A percentile compares a stretch with the other conserved stretches of the same genome.
Conservation (phyloP, 164 flowering plant genomes). For the Stephania japonica region DNA sequence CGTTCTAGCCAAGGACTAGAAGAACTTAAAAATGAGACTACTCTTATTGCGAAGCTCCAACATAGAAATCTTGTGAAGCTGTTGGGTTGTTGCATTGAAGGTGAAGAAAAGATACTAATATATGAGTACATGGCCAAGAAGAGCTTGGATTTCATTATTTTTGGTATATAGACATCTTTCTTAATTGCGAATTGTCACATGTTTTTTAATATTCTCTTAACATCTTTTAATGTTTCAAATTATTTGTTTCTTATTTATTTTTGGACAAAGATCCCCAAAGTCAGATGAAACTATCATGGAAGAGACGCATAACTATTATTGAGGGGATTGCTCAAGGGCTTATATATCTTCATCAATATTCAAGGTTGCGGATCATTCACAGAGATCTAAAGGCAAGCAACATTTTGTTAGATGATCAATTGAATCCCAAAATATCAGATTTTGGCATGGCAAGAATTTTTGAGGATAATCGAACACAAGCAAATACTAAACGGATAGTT, state of each 20-base stretch:
- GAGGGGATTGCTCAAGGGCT: slow-evolving; percentile 2
- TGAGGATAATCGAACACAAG: slow-evolving; percentile 5
- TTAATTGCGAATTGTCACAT: not conserved
- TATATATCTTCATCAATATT: slow-evolving; percentile 10
- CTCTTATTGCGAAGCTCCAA: slow-evolving; percentile 7
- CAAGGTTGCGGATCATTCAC: slow-evolving; percentile 11
- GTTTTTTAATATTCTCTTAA: not conserved
- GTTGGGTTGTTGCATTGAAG: slow-evolving; percentile 11
- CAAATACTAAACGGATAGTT: slow-evolving; percentile 2
- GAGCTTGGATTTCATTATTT: slow-evolving; percentile 1
- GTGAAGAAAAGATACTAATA: not conserved
- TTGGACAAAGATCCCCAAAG: not conserved
- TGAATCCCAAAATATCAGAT: slow-evolving; percentile 6
- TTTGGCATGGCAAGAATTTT: slow-evolving; percentile 6
- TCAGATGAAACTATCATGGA: not conserved
- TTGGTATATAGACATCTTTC: too few species aligned
- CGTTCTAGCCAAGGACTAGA: slow-evolving; percentile 5
- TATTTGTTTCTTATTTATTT: not conserved
- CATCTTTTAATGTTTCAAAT: not conserved
- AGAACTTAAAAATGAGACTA: slow-evolving; percentile 9
- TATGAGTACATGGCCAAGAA: slow-evolving; percentile 6
- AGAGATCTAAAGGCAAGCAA: slow-evolving; percentile 13
- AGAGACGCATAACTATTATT: not conserved
- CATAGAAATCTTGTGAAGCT: slow-evolving; percentile 8
- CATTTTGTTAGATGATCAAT: not conserved